Base-by-base conservation (phyloP, 2,329 filamentous ascomycete species). In the Xylariaceae sp. region DNA sequence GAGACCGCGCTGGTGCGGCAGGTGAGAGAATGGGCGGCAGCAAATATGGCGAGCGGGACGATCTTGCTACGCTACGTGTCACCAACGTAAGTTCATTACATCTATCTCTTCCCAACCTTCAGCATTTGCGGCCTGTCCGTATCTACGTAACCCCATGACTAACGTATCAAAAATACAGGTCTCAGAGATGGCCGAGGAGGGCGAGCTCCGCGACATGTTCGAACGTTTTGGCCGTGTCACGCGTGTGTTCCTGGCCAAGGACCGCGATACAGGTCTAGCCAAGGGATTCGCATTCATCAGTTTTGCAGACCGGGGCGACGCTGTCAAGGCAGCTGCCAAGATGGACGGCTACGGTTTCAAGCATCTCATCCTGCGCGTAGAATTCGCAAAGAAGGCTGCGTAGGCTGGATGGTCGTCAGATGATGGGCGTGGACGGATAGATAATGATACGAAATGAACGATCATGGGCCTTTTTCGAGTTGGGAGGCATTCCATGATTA, bases 211-310 rank as follows among this genome's bases (percentile, higher is more conserved):
- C 74, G 92, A 96, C 75, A 93, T 99, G 87, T 99, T 99, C 82
- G 93, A 96, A 81, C 87, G 95, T 67, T 97, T 95, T 75, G 95
- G 95, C 72, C 91, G 93, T 67, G 95, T 99, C 73, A 98, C 94
- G 55, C 88, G 95, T 76, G 95, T 99, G 47, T 99, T 99, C 84
- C 79, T 99, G 71, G 95, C 95, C 70, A 98, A 97, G 84, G 95
- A 99, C 80, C 84, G 95, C 74, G 95, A 99, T 71, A 99, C 95
- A 36, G 91, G 92, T 60, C 82, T 94, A 75, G 95, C 95, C 69
- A 99, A 99, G 87, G 95, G 95, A 62, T 99, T 99, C 75, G 96
- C 96, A 23, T 99, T 99, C 76, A 96, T 99, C 82, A 96, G 91
- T 77, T 99, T 95, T 73, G 91, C 89, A 59, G 95, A 99, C 76